Conservation (phyloP, 345 rosid genomes). For the Excoecaria agallocha region DNA sequence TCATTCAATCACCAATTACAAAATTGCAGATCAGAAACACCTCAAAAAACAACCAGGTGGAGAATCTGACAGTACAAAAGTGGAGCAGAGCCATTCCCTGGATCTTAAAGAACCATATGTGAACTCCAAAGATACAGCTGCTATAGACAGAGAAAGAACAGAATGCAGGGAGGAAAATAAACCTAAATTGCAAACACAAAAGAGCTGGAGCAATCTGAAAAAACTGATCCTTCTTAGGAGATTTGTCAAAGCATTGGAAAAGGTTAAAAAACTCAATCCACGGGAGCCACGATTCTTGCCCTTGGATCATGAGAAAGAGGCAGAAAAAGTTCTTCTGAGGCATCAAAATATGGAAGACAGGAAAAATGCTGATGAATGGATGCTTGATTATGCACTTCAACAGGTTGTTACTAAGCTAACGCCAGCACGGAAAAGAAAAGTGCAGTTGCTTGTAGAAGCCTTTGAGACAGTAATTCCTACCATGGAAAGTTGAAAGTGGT, state of each 20-base stretch:
- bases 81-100: slow-evolving; percentile 15
- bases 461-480: slow-evolving; percentile 71
- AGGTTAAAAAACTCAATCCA: slow-evolving; percentile 54
- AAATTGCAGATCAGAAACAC: slow-evolving; percentile 25
- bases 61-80: slow-evolving; percentile 24
- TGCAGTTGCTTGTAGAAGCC: slow-evolving; percentile 77
- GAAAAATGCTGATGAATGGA: slow-evolving; percentile 78
- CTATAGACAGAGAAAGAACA: slow-evolving; percentile 2
- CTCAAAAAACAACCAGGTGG: slow-evolving; percentile 19
- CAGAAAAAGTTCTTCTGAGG: slow-evolving; percentile 67
- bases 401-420: slow-evolving; percentile 72
- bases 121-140: background rate
- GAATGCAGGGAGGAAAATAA: slow-evolving; percentile 23
- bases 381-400: slow-evolving; percentile 82
- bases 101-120: slow-evolving; percentile 16
- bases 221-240: slow-evolving; percentile 37
- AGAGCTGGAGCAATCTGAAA: slow-evolving; percentile 32
- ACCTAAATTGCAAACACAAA: slow-evolving; percentile 13
- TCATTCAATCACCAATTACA: slow-evolving; percentile 42
- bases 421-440: slow-evolving; percentile 78
- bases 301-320: slow-evolving; percentile 35
- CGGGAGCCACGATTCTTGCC: slow-evolving; percentile 47
- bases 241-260: slow-evolving; percentile 78
- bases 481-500: slow-evolving; percentile 13
- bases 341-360: slow-evolving; percentile 57